Evolutionary conservation across 805 yeast species (phyloP), one percentile per base, ranked within the genome.

Genomic region (Candida anglica): DNA sequence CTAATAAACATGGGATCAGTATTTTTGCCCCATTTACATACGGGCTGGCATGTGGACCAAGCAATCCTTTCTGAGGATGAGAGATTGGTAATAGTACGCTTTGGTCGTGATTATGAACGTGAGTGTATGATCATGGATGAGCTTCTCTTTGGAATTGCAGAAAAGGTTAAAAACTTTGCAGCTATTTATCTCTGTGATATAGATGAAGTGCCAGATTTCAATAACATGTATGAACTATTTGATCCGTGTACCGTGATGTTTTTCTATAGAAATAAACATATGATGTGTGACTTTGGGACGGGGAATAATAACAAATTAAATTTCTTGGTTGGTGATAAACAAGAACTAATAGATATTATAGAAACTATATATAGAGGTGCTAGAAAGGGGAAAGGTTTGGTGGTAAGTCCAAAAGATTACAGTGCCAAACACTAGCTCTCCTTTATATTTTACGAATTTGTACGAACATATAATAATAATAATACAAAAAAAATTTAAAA

Each of bases 201-300:
- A 8, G 86, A 79, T 39, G 77, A 81, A 47, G 98, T 93, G 0
- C 86, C 91, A 0, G 98, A 88, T 48, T 93, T 93, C 61, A 91
- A 60, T 46, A 71, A 77, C 50, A 86, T 87, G 91, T 88, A 88
- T 54, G 96, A 87, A 53, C 62, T 88, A 28, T 85, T 81, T 52
- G 98, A 89, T 48, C 94, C 96, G 11, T 75, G 86, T 70, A 81
- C 95, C 28, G 69, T 93, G 33, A 93, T 93, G 98, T 89, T 91
- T 53, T 91, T 93, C 58, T 87, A 75, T 61, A 68, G 94, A 33
- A 91, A 91, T 62, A 84, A 87, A 56, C 98, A 91, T 58, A 89
- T 91, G 95, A 79, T 93, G 94, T 86, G 96, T 60, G 98, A 93
- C 66, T 88, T 89, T 58, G 98, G 98, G 2, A 93, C 98, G 0